Conservation (phyloP, 257 asterid genomes). For the Jacaranda copaia region DNA sequence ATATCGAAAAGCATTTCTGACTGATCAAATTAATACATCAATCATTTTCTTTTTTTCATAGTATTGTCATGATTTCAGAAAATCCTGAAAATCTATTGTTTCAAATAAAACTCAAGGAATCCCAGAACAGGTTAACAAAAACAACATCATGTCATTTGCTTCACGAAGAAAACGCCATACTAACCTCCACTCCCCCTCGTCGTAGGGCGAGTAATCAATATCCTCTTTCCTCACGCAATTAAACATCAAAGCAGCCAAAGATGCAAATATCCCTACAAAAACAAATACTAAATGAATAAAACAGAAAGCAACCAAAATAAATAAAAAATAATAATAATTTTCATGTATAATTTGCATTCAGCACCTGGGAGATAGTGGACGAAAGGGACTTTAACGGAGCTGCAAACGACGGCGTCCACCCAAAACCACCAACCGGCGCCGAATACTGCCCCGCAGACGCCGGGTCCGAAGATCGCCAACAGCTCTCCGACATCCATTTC, state of each 20-base stretch:
- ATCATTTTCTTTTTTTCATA: not conserved
- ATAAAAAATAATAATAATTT: not conserved
- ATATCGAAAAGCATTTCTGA: not conserved
- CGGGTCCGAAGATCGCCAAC: conserved; percentile 96
- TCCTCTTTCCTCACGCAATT: conserved; percentile 94
- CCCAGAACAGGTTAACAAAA: not conserved
- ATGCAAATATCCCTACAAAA: conserved; percentile 83
- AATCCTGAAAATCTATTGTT: not conserved
- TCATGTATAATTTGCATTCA: not conserved
- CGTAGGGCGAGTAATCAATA: conserved; percentile 94
- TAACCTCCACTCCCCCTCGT: conserved; percentile 93
- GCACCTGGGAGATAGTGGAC: conserved; percentile 93
- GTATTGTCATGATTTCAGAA: not conserved
- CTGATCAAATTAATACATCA: conserved; percentile 1
- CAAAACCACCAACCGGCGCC: conserved; percentile 99
- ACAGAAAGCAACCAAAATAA: not conserved
- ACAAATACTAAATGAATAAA: not conserved
- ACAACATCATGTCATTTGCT: not conserved
- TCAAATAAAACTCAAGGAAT: not conserved
- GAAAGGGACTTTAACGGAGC: conserved; percentile 79
- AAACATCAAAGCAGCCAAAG: conserved; percentile 94
- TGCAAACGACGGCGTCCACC: conserved; percentile 98
- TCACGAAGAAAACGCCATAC: not conserved
- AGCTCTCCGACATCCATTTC: conserved; percentile 89
- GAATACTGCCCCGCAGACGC: conserved; percentile 90